Base-by-base conservation (phyloP, 768 basidiomycete species). In the Podaxis pistillaris region DNA sequence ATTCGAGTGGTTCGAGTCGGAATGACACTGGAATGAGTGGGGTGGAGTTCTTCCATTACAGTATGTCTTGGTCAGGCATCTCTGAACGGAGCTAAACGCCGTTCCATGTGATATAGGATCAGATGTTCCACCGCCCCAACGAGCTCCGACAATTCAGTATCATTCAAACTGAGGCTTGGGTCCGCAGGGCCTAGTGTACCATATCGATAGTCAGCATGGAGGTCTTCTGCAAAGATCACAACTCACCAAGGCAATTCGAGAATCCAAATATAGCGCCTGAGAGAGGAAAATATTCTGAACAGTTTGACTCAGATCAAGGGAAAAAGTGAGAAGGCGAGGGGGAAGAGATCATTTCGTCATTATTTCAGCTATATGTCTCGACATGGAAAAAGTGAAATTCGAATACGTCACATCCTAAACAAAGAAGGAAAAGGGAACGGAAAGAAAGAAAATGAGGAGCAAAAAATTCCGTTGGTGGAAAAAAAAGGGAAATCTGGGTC, bases 331-430 rank as follows among this genome's bases (percentile, higher is more conserved):
- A 56, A 58, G 12, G 28, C 38, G n/a, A 58, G 55, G 36, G 52
- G 44, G 33, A 65, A 51, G 36, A 60, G 49, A 44, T 44, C 47
- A 28, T 62, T 58, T 22, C 38, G 19, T 56, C 46, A 61, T 61
- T 46, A 46, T 46, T 57, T 46, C 56, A 56, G n/a, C 19, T 38
- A 37, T 60, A 24, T 8, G 36, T 30, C n/a, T 38, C 28, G 26
- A 57, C 56, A 57, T 37, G 58, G 7, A 60, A 7, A 9, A 51
- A 33, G 28, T 24, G n/a, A 33, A 8, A 12, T 46, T 46, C 44
- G 33, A 19, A 15, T 15, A 26, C 37, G 24, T 60, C 36, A 26
- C 26, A 9, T 8, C 15, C 26, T 15, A 50, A 28, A 41, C 47
- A 15, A 12, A 30, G 28, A 12, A 30, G 24, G 40, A 26, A 26